Conservation (phyloP, 2,329 filamentous ascomycete genomes). For the Cercospora brassicicola region DNA sequence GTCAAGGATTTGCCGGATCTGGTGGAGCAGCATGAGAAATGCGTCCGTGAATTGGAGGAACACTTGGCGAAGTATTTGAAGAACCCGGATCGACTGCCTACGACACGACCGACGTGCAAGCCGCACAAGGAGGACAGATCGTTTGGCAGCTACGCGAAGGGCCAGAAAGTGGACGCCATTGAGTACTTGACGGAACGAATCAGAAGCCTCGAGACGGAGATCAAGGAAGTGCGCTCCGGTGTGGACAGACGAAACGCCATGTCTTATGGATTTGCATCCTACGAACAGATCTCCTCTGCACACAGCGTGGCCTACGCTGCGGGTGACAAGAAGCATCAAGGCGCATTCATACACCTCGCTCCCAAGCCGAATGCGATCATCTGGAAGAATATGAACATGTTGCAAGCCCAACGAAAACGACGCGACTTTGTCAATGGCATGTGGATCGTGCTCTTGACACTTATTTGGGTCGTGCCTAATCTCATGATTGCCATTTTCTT, state of each 20-base stretch:
- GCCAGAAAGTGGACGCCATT: conserved; percentile 86
- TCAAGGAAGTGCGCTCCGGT: conserved; percentile 76
- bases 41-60: conserved; percentile 78
- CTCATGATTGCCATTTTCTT: conserved; percentile 92
- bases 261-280: conserved; percentile 92
- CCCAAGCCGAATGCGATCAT: conserved; percentile 89
- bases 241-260: conserved; percentile 87
- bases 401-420: conserved; percentile 66
- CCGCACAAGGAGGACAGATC: conserved; percentile 74
- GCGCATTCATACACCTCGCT: conserved; percentile 74
- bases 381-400: conserved; percentile 86
- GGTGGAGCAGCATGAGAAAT: conserved; percentile 78
- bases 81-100: conserved; percentile 76
- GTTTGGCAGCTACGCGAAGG: conserved; percentile 57
- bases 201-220: conserved; percentile 74
- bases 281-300: conserved; percentile 81
- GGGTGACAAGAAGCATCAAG: conserved; percentile 76
- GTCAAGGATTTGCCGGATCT: conserved; percentile 85
- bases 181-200: conserved; percentile 88
- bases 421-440: conserved; percentile 76
- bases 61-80: conserved; percentile 87
- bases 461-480: conserved; percentile 89
- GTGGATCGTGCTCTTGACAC: conserved; percentile 77
- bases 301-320: conserved; percentile 82
- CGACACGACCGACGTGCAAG: conserved; percentile 73